Evolutionary conservation across 2,329 filamentous ascomycete genomes (phyloP).

Genomic region (Teratosphaeria pseudoeucalypti): DNA sequence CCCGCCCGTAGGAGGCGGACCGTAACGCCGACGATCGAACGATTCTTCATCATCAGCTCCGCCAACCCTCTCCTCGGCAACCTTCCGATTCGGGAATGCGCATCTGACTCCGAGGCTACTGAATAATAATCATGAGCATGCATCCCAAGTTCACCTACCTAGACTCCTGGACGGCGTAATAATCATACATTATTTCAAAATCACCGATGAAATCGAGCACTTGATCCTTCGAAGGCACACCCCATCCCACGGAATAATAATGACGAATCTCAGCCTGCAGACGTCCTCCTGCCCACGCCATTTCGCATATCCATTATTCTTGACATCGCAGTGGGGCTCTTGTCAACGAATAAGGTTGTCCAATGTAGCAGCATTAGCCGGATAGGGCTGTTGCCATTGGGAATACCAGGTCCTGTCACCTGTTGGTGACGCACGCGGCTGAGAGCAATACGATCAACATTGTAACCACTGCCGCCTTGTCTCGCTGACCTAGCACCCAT

Average conservation of each 20-base stretch:
- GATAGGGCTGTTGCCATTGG: neutral
- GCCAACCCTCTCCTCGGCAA: neutral
- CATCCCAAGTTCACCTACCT: neutral
- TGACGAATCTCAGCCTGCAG: neutral
- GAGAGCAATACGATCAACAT: neutral
- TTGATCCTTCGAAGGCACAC: neutral
- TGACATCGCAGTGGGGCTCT: neutral
- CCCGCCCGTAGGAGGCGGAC: no score
- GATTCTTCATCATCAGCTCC: neutral
- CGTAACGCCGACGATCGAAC: neutral
- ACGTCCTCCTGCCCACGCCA: neutral
- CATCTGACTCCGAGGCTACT: neutral
- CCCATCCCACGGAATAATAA: neutral
- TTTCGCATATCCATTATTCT: neutral
- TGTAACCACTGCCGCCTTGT: neutral
- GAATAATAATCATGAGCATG: neutral
- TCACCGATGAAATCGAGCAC: neutral
- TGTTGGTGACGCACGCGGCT: neutral
- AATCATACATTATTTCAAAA: neutral
- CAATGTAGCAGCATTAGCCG: neutral
- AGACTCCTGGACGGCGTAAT: neutral
- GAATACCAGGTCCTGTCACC: neutral
- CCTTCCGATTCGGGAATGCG: neutral
- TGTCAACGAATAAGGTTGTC: neutral
- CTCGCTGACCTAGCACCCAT: neutral